Percentiles rank a stretch among this genome's conserved stretches.
Evolutionary conservation across 352 stramenopile species (phyloP).

Genomic region (Pythium insidiosum): DNA sequence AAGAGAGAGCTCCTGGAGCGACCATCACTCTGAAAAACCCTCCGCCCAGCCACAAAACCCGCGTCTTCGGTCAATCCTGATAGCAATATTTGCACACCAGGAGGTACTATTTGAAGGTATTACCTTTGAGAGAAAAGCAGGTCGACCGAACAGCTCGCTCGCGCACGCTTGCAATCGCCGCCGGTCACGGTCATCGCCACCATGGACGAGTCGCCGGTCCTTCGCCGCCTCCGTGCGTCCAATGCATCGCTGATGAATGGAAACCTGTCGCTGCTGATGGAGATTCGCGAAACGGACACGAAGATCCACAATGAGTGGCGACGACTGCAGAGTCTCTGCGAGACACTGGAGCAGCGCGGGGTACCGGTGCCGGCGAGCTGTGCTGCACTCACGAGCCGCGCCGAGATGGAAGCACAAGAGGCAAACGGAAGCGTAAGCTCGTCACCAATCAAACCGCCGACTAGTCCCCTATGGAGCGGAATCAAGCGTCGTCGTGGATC

Average conservation of each 20-base stretch:
- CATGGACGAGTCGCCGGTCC: slow-evolving; percentile 14
- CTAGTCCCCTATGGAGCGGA: too few species aligned
- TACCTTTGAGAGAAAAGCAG: too few species aligned
- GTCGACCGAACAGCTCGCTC: too few species aligned
- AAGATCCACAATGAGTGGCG: slow-evolving; percentile 23
- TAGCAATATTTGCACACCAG: too few species aligned
- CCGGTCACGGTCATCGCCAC: too few species aligned
- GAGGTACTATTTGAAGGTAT: too few species aligned
- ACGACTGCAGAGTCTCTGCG: slow-evolving; percentile 19
- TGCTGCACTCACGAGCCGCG: slow-evolving; percentile 17
- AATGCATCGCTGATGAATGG: slow-evolving; percentile 51
- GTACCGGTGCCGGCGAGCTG: slow-evolving; percentile 21
- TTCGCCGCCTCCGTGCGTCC: slow-evolving; percentile 21
- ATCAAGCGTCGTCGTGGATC: too few species aligned
- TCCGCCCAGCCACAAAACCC: too few species aligned
- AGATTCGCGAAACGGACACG: slow-evolving; percentile 34
- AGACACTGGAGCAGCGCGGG: slow-evolving; percentile 17
- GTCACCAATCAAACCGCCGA: too few species aligned
- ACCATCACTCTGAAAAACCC: neutral
- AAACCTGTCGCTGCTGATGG: slow-evolving; percentile 43
- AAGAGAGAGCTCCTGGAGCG: neutral
- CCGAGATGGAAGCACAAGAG: neutral
- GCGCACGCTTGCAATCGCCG: too few species aligned
- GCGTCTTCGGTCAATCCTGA: too few species aligned
- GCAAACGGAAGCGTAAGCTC: neutral